Conservation (phyloP, 352 stramenopile genomes). For the Globisporangium recalcitrans region DNA sequence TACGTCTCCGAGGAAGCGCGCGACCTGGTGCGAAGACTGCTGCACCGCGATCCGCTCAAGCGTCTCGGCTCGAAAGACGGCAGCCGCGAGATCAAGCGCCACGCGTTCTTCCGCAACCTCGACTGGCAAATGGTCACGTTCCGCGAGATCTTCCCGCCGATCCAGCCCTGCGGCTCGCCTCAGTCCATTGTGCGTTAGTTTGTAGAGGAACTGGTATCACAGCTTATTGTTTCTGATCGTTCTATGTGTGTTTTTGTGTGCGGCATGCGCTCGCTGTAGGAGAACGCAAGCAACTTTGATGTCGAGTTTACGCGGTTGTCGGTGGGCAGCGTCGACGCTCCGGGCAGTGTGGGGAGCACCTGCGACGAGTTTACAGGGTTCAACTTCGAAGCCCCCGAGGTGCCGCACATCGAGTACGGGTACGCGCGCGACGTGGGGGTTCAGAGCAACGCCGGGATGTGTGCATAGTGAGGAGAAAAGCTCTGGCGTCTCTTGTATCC, state of each 20-base stretch:
- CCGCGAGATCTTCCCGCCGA: constrained; percentile 48
- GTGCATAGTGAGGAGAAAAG: neutral
- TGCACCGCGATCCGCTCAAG: constrained; percentile 37
- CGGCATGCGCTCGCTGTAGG: constrained; percentile 14
- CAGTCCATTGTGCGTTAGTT: constrained; percentile 47
- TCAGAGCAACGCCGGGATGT: constrained; percentile 9
- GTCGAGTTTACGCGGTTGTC: constrained; percentile 76
- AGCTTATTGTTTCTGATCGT: neutral
- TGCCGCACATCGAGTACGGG: constrained; percentile 48
- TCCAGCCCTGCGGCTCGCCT: constrained; percentile 48
- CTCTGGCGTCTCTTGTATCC: neutral
- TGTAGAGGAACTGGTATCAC: neutral
- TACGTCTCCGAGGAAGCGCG: constrained; percentile 44
- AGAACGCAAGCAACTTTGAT: constrained; percentile 81
- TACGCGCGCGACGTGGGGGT: constrained; percentile 37
- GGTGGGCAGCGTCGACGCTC: constrained; percentile 36
- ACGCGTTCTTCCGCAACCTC: constrained; percentile 57
- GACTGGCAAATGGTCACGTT: constrained; percentile 72
- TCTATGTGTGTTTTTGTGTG: neutral
- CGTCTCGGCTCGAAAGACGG: constrained; percentile 49
- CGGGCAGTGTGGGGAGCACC: constrained; percentile 18
- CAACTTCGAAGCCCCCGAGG: constrained; percentile 65
- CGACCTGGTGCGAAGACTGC: constrained; percentile 43
- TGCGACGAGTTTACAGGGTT: constrained; percentile 84
- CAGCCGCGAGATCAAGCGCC: constrained; percentile 47